Base-by-base conservation (phyloP, 129 eudicot genomes). In the Arctium lappa region DNA sequence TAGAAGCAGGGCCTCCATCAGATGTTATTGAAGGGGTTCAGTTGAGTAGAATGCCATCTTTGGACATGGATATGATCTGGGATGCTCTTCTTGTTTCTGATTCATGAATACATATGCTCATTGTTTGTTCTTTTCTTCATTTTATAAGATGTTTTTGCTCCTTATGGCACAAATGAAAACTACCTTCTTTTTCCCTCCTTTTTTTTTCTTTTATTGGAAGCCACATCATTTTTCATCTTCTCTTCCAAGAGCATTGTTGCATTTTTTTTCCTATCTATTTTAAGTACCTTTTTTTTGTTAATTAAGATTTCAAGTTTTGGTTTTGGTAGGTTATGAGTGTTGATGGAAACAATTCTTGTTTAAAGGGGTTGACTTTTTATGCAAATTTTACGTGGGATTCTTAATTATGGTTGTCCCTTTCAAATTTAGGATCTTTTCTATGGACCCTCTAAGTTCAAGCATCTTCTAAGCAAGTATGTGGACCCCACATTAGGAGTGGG, bases 51-150 rank as follows among this genome's bases (percentile, higher is more conserved):
- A 87, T 94, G 93, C 98, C 98, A n/a, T 94, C 98, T 48, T 84
- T 94, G 89, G 98, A 94, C 79, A 94, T 94, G 96, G 98, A 94
- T 76, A 85, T 87, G 86, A 92, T 94, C 29, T 94, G 98, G 98
- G 98, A 94, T 89, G 94, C 97, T 72, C 86, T 92, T 80, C 88
- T 92, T 48, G 94, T 91, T 50, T 83, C 97, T 79, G 94, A 89
- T 88, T 85, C 90, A 65, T 90, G 80, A 86, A 31, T 81, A 74
- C 40, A 81, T 76, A 75, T 75, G 82, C 38, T 83, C 82, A 70
- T 83, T 75, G 65, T 76, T 80, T 82, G 75, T 63, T 73, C 8
- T 78, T 84, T 66, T 29, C 33, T 40, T 38, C 32, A 6, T 13
- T 66, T 66, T 66, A 66, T 66, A 66, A 6, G 33, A 66, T 66